phyloP scores from a whole-genome alignment of 2,329 filamentous ascomycete genomes.

The Plectosphaerella cucumerina region DNA sequence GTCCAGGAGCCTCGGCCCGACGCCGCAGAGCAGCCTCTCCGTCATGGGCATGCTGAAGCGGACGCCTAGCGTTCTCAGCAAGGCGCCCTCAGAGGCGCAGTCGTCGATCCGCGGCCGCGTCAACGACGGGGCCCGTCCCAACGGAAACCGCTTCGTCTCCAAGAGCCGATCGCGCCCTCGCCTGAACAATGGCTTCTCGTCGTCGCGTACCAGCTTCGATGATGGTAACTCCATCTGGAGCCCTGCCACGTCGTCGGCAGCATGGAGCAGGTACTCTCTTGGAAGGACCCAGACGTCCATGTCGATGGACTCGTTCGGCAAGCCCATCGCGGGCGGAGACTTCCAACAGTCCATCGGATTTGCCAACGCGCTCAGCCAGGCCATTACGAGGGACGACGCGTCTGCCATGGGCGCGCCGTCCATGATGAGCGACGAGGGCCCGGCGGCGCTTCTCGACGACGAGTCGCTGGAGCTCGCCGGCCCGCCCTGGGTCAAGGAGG shows the following conservation, averaged over 20 bases:
- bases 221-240: constrained; percentile 89
- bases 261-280: constrained; percentile 91
- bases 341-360: constrained; percentile 98
- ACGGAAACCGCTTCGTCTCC: constrained; percentile 68
- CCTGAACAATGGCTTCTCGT: constrained; percentile 76
- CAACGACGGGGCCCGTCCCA: constrained; percentile 49
- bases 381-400: constrained; percentile 87
- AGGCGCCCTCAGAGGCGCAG: constrained; percentile 79
- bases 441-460: constrained; percentile 72
- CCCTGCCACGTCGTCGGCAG: constrained; percentile 78
- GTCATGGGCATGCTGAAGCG: constrained; percentile 76
- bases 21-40: constrained; percentile 62
- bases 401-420: constrained; percentile 46
- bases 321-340: constrained; percentile 69
- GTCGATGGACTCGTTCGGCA: constrained; percentile 87
- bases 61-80: constrained; percentile 87
- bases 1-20: constrained; percentile 33
- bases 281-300: constrained; percentile 88
- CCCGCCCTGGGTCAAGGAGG: constrained; percentile 98
- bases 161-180: constrained; percentile 81
- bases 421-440: constrained; percentile 57
- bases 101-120: constrained; percentile 67
- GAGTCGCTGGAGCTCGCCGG: constrained; percentile 88
- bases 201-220: constrained; percentile 90
- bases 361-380: constrained; percentile 91